Conservation (phyloP, 768 basidiomycete genomes). For the Collybiopsis luxurians region DNA sequence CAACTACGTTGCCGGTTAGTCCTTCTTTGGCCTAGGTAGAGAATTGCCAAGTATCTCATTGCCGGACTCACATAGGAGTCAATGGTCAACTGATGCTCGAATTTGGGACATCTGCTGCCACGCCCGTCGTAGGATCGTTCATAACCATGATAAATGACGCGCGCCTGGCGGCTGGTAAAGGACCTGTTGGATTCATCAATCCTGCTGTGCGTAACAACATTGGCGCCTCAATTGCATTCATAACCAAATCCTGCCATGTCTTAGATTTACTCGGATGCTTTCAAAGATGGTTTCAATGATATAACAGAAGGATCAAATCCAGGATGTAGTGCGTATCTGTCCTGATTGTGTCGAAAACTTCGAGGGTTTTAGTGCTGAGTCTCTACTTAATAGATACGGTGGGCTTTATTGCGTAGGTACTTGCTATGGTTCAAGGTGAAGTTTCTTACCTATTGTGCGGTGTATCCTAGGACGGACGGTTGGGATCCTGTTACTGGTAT, state of each 20-base stretch:
- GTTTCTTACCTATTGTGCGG: conserved; percentile 7
- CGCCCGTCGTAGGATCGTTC: conserved; percentile 49
- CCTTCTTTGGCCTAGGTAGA: not conserved
- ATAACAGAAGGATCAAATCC: conserved; percentile 38
- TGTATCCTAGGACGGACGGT: conserved; percentile 27
- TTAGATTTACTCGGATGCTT: conserved; percentile 34
- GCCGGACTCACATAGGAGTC: conserved; percentile 18
- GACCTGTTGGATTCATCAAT: conserved; percentile 48
- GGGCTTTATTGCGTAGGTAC: not conserved
- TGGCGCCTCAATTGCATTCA: not conserved
- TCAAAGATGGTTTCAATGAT: conserved; percentile 37
- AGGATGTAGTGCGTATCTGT: conserved; percentile 30
- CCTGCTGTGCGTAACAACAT: conserved; percentile 29
- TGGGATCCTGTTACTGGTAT: conserved; percentile 42
- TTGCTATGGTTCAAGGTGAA: conserved; percentile 17
- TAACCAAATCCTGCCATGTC: not conserved
- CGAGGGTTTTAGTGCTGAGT: not conserved
- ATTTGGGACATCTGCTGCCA: conserved; percentile 55
- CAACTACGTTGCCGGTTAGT: conserved; percentile 36
- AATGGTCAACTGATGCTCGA: conserved; percentile 37
- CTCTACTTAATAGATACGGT: conserved; percentile 21
- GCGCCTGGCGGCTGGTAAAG: conserved; percentile 38
- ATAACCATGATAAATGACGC: conserved; percentile 54
- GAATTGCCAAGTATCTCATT: no score
- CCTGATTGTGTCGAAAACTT: not conserved